phyloP scores from a whole-genome alignment of 305 asterid genomes.

The Fraxinus latifolia region DNA sequence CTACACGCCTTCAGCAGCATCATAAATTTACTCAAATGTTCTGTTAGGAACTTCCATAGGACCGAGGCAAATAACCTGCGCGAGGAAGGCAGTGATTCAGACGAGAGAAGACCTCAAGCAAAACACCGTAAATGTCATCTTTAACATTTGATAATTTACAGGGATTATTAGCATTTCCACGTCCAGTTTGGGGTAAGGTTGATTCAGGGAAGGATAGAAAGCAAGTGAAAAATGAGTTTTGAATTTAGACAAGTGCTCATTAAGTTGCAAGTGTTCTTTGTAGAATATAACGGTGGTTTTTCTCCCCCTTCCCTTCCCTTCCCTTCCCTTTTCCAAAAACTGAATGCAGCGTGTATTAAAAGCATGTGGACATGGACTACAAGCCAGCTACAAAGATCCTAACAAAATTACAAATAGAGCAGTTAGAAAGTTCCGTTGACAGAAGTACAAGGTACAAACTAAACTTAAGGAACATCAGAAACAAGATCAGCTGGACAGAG shows the following conservation, averaged over 20 bases:
- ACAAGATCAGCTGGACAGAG: not conserved
- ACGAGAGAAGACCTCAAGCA: not conserved
- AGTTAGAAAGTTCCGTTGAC: not conserved
- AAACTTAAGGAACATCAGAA: not conserved
- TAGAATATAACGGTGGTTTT: not conserved
- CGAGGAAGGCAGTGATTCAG: not conserved
- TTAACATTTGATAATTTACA: not conserved
- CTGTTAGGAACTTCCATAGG: not conserved
- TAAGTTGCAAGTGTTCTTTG: not conserved
- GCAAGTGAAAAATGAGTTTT: not conserved
- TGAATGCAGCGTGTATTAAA: not conserved
- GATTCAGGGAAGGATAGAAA: not conserved
- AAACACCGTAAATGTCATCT: not conserved
- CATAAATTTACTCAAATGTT: not conserved
- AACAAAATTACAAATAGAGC: not conserved
- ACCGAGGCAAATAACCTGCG: not conserved
- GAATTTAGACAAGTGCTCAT: not conserved
- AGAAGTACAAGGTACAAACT: not conserved
- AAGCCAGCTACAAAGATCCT: not conserved
- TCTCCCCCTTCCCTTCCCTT: not conserved
- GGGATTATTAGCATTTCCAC: not conserved
- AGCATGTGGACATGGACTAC: not conserved
- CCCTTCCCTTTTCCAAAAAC: not conserved
- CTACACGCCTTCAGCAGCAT: not conserved
- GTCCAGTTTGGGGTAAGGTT: not conserved